Conservation (phyloP, 2,329 filamentous ascomycete genomes). For the Xylaria sp. region DNA sequence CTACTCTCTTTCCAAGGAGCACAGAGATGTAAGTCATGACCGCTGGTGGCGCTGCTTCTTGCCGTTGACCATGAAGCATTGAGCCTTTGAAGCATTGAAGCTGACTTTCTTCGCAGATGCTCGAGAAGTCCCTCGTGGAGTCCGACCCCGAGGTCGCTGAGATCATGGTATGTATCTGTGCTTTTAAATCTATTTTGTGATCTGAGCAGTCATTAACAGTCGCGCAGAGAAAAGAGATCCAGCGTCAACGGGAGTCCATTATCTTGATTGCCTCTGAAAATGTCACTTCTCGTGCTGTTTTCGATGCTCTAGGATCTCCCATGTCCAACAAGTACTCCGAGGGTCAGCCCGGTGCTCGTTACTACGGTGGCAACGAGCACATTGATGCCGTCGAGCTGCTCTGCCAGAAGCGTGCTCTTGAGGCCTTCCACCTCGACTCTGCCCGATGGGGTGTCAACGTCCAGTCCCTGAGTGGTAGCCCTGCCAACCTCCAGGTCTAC, state of each 20-base stretch:
- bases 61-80: not conserved
- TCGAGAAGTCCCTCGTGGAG: conserved; percentile 90
- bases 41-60: not conserved
- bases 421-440: conserved; percentile 80
- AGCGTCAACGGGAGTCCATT: conserved; percentile 97
- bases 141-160: conserved; percentile 89
- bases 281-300: conserved; percentile 96
- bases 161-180: conserved; percentile 74
- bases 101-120: conserved; percentile 59
- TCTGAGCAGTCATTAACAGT: not conserved
- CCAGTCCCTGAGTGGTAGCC: conserved; percentile 85
- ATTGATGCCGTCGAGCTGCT: conserved; percentile 94
- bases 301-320: conserved; percentile 89
- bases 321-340: conserved; percentile 99
- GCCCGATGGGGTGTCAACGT: conserved; percentile 98
- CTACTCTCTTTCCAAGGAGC: conserved; percentile 35
- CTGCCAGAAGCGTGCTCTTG: conserved; percentile 89
- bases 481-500: conserved; percentile 97
- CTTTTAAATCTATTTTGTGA: not conserved
- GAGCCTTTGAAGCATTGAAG: not conserved
- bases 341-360: conserved; percentile 94
- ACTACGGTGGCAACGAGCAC: conserved; percentile 99
- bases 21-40: conserved; percentile 31
- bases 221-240: conserved; percentile 75
- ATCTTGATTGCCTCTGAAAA: conserved; percentile 99